Base-by-base conservation (phyloP, 2,329 filamentous ascomycete genomes). In the Xylaria sp. region DNA sequence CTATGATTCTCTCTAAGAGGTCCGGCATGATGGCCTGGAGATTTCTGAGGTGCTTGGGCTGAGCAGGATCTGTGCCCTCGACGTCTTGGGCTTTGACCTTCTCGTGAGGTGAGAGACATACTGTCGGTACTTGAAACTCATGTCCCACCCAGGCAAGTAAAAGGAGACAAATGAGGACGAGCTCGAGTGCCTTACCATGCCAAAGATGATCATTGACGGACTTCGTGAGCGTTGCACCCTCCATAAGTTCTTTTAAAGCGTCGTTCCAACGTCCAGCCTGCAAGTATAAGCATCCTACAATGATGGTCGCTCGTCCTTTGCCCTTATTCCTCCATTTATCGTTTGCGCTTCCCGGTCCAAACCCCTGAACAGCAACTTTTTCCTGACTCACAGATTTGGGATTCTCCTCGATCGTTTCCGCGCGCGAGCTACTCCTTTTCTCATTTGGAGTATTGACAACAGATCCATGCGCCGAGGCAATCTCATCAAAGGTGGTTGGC, bases 151-250 rank as follows among this genome's bases (percentile, higher is more conserved):
- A 96, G 35, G 87, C 89, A 63, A 96, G 85, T 68, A 97, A 83
- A 47, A 97, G 71, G 66, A 97, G 81, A 69, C 89, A 91, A 30
- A 96, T 81, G 52, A 94, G 78, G 61, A 96, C 90, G 34, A 92
- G 86, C 71, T 99, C 95, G 18, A 99, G 79, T 1, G 91, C 92
- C 75, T 97, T 97, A 16, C 90, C 94, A 75, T 97, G 91, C 93
- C 94, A 99, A n/a, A 97, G 74, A 74, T 96, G 91, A 74, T 99
- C 94, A 68, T 91, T 92, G 60, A 90, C 83, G 44, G 85, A 86
- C 67, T 91, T 88, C 13, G 91, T 88, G 66, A 88, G 85, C 8
- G 83, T 83, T 1, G 90, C 92, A 57, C 89, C 91, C 61, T 97
- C 93, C 8, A 85, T 80, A 19, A 97, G 82, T 70, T 96, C 91